phyloP scores from a whole-genome alignment of 1,284 basidiomycete species.

The Marasmius sp. region DNA sequence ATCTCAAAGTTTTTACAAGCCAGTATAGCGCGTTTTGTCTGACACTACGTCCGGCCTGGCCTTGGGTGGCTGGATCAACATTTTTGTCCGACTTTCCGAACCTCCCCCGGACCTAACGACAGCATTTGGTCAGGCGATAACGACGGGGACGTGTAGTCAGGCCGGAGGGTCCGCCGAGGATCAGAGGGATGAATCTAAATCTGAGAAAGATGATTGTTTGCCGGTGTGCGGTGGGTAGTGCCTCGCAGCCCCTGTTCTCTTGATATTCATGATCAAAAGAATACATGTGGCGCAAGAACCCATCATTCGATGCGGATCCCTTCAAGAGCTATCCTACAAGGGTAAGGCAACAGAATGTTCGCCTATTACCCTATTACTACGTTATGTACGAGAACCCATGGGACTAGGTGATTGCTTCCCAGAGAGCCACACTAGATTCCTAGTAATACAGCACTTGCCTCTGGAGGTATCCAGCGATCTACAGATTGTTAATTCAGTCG shows the following conservation, averaged over 20 bases:
- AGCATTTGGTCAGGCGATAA: neutral
- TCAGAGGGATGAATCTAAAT: too few relatives aligned
- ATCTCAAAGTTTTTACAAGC: too few relatives aligned
- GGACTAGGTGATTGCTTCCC: neutral
- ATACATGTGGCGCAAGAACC: slow-evolving; percentile 2
- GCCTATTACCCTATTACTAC: neutral
- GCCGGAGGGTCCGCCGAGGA: too few relatives aligned
- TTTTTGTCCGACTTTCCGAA: too few relatives aligned
- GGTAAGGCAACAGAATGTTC: neutral
- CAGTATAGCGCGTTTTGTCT: too few relatives aligned
- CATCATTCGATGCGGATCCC: slow-evolving; percentile 1
- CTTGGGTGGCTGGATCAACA: too few relatives aligned
- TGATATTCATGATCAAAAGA: neutral
- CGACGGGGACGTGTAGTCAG: neutral
- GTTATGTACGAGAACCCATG: neutral
- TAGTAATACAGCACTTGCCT: neutral
- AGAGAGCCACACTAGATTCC: neutral
- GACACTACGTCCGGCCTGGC: too few relatives aligned
- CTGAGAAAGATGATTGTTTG: too few relatives aligned
- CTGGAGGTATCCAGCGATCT: neutral
- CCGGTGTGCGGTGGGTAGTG: too few relatives aligned
- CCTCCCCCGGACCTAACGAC: neutral
- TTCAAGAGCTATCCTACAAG: neutral
- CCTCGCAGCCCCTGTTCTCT: too few relatives aligned
- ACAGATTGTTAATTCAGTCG: neutral